A percentile compares a stretch with the other conserved stretches of the same genome.
phyloP scores from a whole-genome alignment of 345 rosid species.

The Moringa oleifera region DNA sequence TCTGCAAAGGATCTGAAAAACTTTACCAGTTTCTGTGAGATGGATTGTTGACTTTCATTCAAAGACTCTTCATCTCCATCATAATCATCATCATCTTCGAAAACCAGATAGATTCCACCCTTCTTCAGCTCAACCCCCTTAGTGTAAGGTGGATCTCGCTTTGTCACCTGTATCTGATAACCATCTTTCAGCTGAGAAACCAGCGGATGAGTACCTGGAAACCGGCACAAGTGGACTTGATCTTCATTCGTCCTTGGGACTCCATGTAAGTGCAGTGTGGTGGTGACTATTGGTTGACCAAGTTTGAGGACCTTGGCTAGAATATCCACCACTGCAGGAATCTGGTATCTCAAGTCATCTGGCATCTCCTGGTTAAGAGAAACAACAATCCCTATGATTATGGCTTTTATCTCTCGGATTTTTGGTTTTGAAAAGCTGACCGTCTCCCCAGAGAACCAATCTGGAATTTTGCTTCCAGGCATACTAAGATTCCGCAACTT shows the following conservation, averaged over 20 bases:
- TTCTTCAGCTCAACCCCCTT: constrained; percentile 36
- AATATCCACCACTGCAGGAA: constrained; percentile 33
- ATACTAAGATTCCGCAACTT: constrained; percentile 36
- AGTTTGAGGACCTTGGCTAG: constrained; percentile 30
- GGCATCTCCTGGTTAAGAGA: constrained; percentile 26
- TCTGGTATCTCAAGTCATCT: constrained; percentile 24
- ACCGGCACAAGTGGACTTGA: constrained; percentile 53
- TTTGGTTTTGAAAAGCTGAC: constrained; percentile 28
- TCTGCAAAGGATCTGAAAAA: constrained; percentile 30
- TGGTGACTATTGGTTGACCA: neutral
- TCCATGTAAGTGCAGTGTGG: constrained; percentile 32
- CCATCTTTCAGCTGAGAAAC: constrained; percentile 29
- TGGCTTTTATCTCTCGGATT: constrained; percentile 34
- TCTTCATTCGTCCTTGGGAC: constrained; percentile 39
- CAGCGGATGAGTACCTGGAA: constrained; percentile 24
- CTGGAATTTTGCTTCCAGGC: constrained; percentile 54
- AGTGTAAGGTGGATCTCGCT: constrained; percentile 14
- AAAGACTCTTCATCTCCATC: no score
- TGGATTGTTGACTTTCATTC: constrained; percentile 29
- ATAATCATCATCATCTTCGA: constrained; percentile 44
- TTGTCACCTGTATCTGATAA: constrained; percentile 24
- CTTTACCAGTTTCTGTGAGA: constrained; percentile 36
- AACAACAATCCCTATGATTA: constrained; percentile 45
- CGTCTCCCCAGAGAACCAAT: constrained; percentile 42
- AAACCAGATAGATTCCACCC: constrained; percentile 38